Percentiles rank a stretch among this genome's conserved stretches.
phyloP scores from a whole-genome alignment of 495 filamentous ascomycete species.

The Podospora anserina region DNA sequence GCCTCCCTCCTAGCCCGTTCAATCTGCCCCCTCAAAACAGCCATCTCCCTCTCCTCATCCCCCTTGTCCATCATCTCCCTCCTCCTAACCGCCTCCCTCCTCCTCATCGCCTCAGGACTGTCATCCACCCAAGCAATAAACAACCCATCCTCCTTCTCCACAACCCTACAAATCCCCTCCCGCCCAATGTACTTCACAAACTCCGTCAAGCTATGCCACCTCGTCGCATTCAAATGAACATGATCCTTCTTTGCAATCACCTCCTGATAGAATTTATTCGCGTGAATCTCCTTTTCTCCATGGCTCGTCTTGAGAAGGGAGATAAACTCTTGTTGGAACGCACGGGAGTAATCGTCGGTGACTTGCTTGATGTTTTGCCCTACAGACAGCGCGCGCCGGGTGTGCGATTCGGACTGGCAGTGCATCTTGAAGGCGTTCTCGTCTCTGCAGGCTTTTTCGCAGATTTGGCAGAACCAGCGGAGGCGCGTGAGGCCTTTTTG shows the following conservation, averaged over 20 bases:
- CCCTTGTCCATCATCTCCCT: slow-evolving; percentile 84
- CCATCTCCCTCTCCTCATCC: slow-evolving; percentile 85
- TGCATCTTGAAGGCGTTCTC: slow-evolving; percentile 80
- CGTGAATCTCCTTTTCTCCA: slow-evolving; percentile 77
- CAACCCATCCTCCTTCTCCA: slow-evolving; percentile 85
- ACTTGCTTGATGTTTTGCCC: slow-evolving; percentile 82
- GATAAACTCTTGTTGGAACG: slow-evolving; percentile 82
- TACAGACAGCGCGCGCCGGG: slow-evolving; percentile 78
- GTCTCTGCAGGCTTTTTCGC: slow-evolving; percentile 60
- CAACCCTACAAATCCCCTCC: slow-evolving; percentile 80
- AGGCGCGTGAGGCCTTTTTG: slow-evolving; percentile 81
- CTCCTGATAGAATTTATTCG: slow-evolving; percentile 92
- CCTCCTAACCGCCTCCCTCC: slow-evolving; percentile 73
- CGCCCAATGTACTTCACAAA: slow-evolving; percentile 81
- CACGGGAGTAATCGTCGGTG: slow-evolving; percentile 61
- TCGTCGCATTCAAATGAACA: slow-evolving; percentile 89
- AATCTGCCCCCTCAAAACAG: slow-evolving; percentile 74
- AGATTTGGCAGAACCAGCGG: slow-evolving; percentile 74
- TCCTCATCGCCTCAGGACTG: slow-evolving; percentile 72
- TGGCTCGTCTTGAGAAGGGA: slow-evolving; percentile 71
- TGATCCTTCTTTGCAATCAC: slow-evolving; percentile 79
- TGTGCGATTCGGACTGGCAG: slow-evolving; percentile 75
- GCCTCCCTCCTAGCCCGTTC: slow-evolving; percentile 62
- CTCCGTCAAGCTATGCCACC: slow-evolving; percentile 77
- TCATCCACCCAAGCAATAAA: slow-evolving; percentile 90